A percentile compares a stretch with the other conserved stretches of the same genome.
Conservation (phyloP, 805 yeast species). For the Schwanniomyces occidentalis region DNA sequence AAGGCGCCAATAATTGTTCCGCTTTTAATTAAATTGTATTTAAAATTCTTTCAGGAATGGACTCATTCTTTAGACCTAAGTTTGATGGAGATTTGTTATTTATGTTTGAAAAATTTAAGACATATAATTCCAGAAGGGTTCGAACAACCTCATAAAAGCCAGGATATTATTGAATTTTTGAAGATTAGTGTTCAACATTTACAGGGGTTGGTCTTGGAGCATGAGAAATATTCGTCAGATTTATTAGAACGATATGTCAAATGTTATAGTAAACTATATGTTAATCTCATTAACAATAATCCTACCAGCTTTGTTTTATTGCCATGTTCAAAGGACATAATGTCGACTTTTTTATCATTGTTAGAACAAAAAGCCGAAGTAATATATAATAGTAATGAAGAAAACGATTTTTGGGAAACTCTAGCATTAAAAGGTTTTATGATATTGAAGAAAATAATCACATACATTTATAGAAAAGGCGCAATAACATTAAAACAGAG, state of each 20-base stretch:
- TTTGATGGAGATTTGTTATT: conserved; percentile 71
- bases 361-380: conserved; percentile 64
- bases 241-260: conserved; percentile 68
- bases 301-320: conserved; percentile 72
- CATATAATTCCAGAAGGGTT: conserved; percentile 76
- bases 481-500: conserved; percentile 64
- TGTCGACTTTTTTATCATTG: conserved; percentile 60
- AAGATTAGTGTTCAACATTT: conserved; percentile 58
- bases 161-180: conserved; percentile 61
- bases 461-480: conserved; percentile 64
- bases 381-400: conserved; percentile 60
- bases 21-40: conserved; percentile 58
- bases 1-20: conserved; percentile 66
- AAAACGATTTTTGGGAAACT: conserved; percentile 71
- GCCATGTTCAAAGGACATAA: conserved; percentile 59
- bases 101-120: conserved; percentile 72
- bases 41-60: conserved; percentile 64
- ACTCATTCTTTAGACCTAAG: conserved; percentile 48
- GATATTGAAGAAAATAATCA: conserved; percentile 63
- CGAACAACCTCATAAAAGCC: conserved; percentile 64
- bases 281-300: conserved; percentile 54
- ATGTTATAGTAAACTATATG: conserved; percentile 74
- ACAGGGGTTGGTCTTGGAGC: conserved; percentile 52
- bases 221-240: conserved; percentile 49
- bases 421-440: conserved; percentile 65